phyloP scores from a whole-genome alignment of 495 filamentous ascomycete genomes.

The Sporormia fimetaria region DNA sequence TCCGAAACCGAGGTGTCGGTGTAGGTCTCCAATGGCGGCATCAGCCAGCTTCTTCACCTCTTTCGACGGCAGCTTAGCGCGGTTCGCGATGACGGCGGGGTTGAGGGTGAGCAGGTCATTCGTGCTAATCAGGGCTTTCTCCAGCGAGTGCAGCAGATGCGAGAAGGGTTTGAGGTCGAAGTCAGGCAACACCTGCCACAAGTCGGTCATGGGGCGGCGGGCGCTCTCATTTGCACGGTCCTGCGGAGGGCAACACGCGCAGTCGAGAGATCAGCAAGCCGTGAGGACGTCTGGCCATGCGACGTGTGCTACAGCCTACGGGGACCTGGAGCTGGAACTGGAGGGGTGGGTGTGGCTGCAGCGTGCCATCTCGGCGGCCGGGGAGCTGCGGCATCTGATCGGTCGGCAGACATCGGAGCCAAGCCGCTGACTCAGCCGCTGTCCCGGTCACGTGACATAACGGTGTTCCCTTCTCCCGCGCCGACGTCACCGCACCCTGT shows the following conservation, averaged over 20 bases:
- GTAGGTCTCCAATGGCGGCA: conserved; percentile 54
- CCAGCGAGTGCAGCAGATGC: conserved; percentile 67
- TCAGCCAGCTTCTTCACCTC: conserved; percentile 61
- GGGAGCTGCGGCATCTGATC: too few relatives aligned
- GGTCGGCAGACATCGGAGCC: too few relatives aligned
- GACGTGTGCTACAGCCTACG: too few relatives aligned
- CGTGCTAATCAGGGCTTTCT: conserved; percentile 60
- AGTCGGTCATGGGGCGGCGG: conserved; percentile 63
- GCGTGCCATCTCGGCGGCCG: too few relatives aligned
- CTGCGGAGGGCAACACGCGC: conserved; percentile 20
- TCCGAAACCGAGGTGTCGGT: conserved; percentile 48
- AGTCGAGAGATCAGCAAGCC: too few relatives aligned
- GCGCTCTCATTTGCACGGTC: conserved; percentile 22
- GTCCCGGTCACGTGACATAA: too few relatives aligned
- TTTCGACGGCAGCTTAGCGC: conserved; percentile 68
- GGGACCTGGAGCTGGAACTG: too few relatives aligned
- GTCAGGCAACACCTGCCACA: conserved; percentile 66
- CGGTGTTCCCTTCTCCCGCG: too few relatives aligned
- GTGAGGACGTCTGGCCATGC: too few relatives aligned
- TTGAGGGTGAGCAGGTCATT: conserved; percentile 82
- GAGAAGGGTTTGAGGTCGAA: conserved; percentile 59
- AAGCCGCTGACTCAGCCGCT: too few relatives aligned
- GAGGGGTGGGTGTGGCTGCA: too few relatives aligned
- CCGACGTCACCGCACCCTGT: too few relatives aligned
- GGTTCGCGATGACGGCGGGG: conserved; percentile 69